These are phyloP conservation scores for Penicillium cinerascens DNA, from an alignment of 495 filamentous ascomycete genomes.

Conservation along the genomic window DNA sequence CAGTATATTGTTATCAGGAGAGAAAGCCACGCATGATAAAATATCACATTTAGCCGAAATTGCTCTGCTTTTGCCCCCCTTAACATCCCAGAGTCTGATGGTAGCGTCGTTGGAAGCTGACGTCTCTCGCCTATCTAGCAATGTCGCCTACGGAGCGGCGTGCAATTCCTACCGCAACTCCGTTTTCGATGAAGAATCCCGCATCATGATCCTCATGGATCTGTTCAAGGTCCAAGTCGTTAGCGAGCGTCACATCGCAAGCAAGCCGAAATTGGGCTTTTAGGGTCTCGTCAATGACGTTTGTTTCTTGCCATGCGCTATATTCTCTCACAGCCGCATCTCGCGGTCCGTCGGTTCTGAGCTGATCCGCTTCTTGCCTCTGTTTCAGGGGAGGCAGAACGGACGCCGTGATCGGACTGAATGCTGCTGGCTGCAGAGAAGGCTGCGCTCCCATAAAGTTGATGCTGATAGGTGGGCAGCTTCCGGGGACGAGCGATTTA, in stretches of 20 bases:
- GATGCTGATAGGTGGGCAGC: too few relatives aligned
- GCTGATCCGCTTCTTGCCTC: not conserved
- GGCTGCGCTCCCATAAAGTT: too few relatives aligned
- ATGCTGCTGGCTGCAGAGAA: too few relatives aligned
- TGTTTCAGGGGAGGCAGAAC: too few relatives aligned
- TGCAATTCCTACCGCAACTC: slow-evolving; percentile 23
- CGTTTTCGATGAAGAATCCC: slow-evolving; percentile 25
- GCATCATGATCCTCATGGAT: slow-evolving; percentile 25
- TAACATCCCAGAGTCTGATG: too few relatives aligned
- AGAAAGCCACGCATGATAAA: too few relatives aligned
- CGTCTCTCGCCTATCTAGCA: not conserved
- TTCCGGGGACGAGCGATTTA: too few relatives aligned
- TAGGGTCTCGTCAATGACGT: slow-evolving; percentile 13
- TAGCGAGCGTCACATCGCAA: slow-evolving; percentile 17
- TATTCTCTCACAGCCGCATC: slow-evolving; percentile 17
- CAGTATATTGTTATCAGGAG: too few relatives aligned
- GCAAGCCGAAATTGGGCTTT: slow-evolving; percentile 19
- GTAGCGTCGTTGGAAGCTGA: too few relatives aligned
- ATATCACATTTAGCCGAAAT: too few relatives aligned
- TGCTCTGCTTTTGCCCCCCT: too few relatives aligned
- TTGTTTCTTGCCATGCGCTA: slow-evolving; percentile 17
- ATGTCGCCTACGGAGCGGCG: slow-evolving; percentile 18
- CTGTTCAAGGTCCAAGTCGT: slow-evolving; percentile 25
- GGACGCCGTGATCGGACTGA: too few relatives aligned
- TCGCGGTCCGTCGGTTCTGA: slow-evolving; percentile 3